Evolutionary conservation across 2,329 filamentous ascomycete species (phyloP).

Genomic region (Colletotrichum brevisporum): DNA sequence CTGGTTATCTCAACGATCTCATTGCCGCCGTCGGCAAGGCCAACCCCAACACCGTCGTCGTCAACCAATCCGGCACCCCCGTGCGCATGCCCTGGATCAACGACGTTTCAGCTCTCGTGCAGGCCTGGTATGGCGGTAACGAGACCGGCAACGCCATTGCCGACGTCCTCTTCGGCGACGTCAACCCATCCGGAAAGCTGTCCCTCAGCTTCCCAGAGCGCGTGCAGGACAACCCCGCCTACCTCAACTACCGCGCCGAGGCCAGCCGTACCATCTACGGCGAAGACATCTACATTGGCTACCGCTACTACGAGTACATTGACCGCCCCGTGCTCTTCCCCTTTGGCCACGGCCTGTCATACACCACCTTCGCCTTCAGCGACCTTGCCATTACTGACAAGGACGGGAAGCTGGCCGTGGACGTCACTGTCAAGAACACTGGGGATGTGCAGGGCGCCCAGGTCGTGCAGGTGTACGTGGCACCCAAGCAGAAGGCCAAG

Average conservation of each 20-base stretch:
- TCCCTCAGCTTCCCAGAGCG: constrained; percentile 77
- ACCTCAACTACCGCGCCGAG: constrained; percentile 76
- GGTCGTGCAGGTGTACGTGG: constrained; percentile 65
- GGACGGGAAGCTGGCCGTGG: constrained; percentile 61
- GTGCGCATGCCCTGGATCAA: constrained; percentile 75
- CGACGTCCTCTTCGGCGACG: constrained; percentile 77
- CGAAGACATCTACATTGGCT: constrained; percentile 81
- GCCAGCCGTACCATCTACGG: constrained; percentile 77
- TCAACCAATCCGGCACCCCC: constrained; percentile 80
- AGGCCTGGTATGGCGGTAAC: constrained; percentile 85
- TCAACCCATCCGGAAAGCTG: constrained; percentile 80
- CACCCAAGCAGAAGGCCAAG: constrained; percentile 62
- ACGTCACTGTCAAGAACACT: constrained; percentile 68
- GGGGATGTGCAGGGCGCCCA: constrained; percentile 62
- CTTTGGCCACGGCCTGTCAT: constrained; percentile 80
- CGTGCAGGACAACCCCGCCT: constrained; percentile 77
- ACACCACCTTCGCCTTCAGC: constrained; percentile 73
- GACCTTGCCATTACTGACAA: constrained; percentile 56
- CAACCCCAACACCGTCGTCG: constrained; percentile 76
- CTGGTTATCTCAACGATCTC: constrained; percentile 76
- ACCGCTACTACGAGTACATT: constrained; percentile 78
- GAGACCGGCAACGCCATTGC: constrained; percentile 82
- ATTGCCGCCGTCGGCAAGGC: constrained; percentile 75
- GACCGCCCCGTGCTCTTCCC: constrained; percentile 73
- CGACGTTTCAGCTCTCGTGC: constrained; percentile 69